Conservation (phyloP, 106 monocot species). For the Allium sativum region DNA sequence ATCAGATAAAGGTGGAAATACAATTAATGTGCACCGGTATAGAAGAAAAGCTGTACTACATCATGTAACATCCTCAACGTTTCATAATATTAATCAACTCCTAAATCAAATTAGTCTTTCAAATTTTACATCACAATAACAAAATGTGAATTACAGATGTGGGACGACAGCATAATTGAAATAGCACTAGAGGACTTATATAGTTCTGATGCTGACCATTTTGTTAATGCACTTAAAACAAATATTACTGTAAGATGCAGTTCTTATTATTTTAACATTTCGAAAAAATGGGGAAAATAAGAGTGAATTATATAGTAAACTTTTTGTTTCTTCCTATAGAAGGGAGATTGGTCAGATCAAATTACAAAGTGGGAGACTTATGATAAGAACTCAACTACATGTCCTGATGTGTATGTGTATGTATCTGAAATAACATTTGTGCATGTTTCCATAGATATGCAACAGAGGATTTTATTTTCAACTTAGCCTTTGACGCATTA, state of each 20-base stretch:
- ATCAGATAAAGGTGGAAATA: conserved; percentile 42
- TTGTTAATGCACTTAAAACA: conserved; percentile 16
- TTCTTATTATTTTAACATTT: not conserved
- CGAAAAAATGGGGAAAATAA: too few relatives aligned
- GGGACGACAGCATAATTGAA: conserved; percentile 40
- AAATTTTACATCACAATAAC: too few relatives aligned
- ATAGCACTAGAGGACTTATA: conserved; percentile 25
- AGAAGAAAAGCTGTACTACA: conserved; percentile 30
- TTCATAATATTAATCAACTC: too few relatives aligned
- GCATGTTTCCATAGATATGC: conserved; percentile 50
- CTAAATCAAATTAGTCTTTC: too few relatives aligned
- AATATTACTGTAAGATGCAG: conserved; percentile 33
- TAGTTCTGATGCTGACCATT: conserved; percentile 1
- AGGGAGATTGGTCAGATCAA: conserved; percentile 35
- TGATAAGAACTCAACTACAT: conserved; percentile 12
- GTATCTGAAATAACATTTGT: too few relatives aligned
- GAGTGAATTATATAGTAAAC: too few relatives aligned
- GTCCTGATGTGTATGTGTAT: conserved; percentile 35
- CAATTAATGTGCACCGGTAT: conserved; percentile 45
- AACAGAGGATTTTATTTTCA: conserved; percentile 40
- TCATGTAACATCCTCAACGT: conserved; percentile 16
- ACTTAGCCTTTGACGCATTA: too few relatives aligned
- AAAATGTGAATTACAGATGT: too few relatives aligned
- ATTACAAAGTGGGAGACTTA: conserved; percentile 31
- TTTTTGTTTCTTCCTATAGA: too few relatives aligned